phyloP scores from a whole-genome alignment of 1,284 basidiomycete genomes.

The Hemileia vastatrix region DNA sequence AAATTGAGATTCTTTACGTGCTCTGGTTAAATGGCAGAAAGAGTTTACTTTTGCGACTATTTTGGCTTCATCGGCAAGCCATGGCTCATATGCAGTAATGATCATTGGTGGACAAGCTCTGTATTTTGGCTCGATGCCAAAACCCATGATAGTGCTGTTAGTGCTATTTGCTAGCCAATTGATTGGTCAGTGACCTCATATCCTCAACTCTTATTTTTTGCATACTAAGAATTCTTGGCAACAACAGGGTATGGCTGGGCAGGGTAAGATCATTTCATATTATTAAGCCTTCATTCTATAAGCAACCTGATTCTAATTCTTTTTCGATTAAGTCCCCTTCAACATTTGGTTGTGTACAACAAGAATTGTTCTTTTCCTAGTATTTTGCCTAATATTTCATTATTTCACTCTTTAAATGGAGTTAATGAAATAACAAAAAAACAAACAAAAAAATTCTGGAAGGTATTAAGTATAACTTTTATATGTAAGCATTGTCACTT shows the following conservation, averaged over 20 bases:
- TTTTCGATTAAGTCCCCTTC: too few species aligned
- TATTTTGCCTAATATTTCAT: conserved; percentile 11
- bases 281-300: too few species aligned
- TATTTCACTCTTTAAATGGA: conserved; percentile 13
- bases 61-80: conserved; percentile 11
- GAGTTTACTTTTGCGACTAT: conserved; percentile 18
- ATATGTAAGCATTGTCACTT: conserved; percentile 2
- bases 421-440: not conserved
- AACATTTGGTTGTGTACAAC: not conserved
- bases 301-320: too few species aligned
- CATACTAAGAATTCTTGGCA: too few species aligned
- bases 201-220: too few species aligned
- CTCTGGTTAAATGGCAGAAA: conserved; percentile 14
- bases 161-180: conserved; percentile 19
- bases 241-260: too few species aligned
- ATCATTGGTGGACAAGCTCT: conserved; percentile 17
- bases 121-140: conserved; percentile 7
- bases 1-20: too few species aligned
- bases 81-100: conserved; percentile 8
- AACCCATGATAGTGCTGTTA: not conserved
- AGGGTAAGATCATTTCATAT: not conserved
- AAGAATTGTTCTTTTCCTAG: conserved; percentile 2
- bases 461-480: conserved; percentile 1
- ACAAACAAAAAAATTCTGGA: conserved; percentile 14
- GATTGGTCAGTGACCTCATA: too few species aligned